These are phyloP conservation scores for Colletotrichum lentis DNA, from an alignment of 2,329 filamentous ascomycete species.

Conservation along the genomic window DNA sequence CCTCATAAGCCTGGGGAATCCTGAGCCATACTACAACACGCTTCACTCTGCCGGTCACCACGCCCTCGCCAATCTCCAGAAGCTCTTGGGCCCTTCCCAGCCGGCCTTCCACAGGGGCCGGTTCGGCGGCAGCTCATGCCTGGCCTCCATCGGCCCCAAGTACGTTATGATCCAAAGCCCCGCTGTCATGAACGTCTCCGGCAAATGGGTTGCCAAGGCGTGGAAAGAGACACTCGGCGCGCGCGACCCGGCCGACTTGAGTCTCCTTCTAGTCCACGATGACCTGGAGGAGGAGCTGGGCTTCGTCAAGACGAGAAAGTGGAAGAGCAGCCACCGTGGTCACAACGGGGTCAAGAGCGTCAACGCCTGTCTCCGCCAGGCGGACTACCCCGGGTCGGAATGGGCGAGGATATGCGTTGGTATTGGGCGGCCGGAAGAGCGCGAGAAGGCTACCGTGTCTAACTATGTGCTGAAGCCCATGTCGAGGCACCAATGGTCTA, in stretches of 20 bases:
- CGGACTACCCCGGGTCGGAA: constrained; percentile 51
- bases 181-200: constrained; percentile 85
- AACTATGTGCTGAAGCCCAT: constrained; percentile 80
- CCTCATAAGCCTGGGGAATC: constrained; percentile 89
- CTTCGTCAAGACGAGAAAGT: constrained; percentile 69
- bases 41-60: constrained; percentile 89
- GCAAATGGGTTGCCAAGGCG: constrained; percentile 71
- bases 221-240: constrained; percentile 65
- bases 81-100: constrained; percentile 55
- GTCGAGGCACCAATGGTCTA: constrained; percentile 58
- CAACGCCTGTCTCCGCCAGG: constrained; percentile 57
- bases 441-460: constrained; percentile 73
- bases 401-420: constrained; percentile 77
- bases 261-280: constrained; percentile 84
- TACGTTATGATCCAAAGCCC: constrained; percentile 79
- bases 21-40: constrained; percentile 75
- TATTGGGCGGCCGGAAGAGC: constrained; percentile 80
- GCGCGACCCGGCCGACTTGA: constrained; percentile 48
- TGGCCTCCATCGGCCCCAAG: constrained; percentile 57
- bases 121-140: constrained; percentile 60
- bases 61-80: constrained; percentile 70
- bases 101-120: constrained; percentile 58
- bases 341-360: constrained; percentile 81
- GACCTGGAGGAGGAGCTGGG: constrained; percentile 81
- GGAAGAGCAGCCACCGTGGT: constrained; percentile 70